These are phyloP conservation scores for Cymbomonas tetramitiformis DNA, from an alignment of 139 green algal genomes.

Conservation along the genomic window DNA sequence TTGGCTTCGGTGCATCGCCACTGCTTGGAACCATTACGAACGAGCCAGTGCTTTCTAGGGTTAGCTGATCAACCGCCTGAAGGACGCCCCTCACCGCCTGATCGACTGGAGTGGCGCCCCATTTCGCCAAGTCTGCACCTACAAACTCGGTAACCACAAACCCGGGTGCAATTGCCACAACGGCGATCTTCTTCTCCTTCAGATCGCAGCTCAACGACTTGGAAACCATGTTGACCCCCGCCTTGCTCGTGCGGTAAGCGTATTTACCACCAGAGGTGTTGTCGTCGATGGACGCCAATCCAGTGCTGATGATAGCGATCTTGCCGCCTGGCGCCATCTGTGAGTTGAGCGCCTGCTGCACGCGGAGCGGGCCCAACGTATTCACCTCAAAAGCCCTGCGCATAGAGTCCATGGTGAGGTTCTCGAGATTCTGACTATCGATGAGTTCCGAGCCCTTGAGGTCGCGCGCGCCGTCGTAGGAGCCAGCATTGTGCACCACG, in stretches of 20 bases:
- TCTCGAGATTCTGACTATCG: background rate
- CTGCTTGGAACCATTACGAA: conserved; percentile 1
- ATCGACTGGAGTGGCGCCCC: background rate
- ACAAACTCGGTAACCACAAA: conserved; percentile 9
- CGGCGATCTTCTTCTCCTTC: conserved; percentile 23
- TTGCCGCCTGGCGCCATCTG: conserved; percentile 19
- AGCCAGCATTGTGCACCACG: conserved; percentile 35
- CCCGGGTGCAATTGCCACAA: conserved; percentile 33
- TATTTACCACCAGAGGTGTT: conserved; percentile 25
- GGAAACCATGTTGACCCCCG: conserved; percentile 39
- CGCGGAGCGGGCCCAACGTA: conserved; percentile 34
- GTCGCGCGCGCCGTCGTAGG: background rate
- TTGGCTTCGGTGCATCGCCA: too few relatives aligned
- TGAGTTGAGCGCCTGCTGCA: conserved; percentile 19
- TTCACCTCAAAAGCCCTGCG: conserved; percentile 38
- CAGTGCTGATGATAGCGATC: conserved; percentile 32
- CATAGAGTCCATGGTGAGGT: background rate
- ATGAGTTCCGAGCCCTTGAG: background rate
- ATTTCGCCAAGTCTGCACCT: background rate
- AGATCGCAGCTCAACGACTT: conserved; percentile 38
- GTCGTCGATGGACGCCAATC: conserved; percentile 33
- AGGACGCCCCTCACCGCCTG: background rate
- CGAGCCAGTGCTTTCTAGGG: background rate
- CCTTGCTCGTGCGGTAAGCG: conserved; percentile 46
- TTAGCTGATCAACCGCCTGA: background rate